Base-by-base conservation (phyloP, 345 rosid species). In the Sisymbrium altissimum region DNA sequence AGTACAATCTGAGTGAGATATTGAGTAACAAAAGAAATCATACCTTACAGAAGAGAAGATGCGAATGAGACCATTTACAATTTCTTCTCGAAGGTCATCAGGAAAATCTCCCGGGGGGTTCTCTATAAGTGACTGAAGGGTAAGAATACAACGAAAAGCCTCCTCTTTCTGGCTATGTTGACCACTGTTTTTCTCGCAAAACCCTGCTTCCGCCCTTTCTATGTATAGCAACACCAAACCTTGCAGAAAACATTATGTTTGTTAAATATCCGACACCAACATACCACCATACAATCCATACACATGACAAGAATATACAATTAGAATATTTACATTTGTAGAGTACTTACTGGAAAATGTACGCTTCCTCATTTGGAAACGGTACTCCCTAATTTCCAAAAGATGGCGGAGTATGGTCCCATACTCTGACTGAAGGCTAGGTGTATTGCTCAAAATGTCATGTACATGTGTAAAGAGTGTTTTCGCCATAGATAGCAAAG, bases 81-180 rank as follows among this genome's bases (percentile, higher is more conserved):
- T 80, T 52, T 82, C 86, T 64, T 84, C 88, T 82, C 91, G 82
- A 27, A 86, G 86, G 71, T 83, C 81, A 76, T 81, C 87, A 3
- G 90, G 83, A 67, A 88, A 84, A 85, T 89, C 96, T 78, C 97
- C 97, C 8, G 97, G 93, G 73, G 97, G 89, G 66, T 87, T 89
- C 79, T 89, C 97, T 38, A 89, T 70, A 73, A 91, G 93, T 21
- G 92, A 89, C n/a, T 88, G 92, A 59, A 94, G 87, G 9, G 89
- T 85, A 45, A 85, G 69, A 39, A 89, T 82, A 77, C 76, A 57
- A 46, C 96, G 96, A 71, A 86, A 90, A 25, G 81, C 86, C 62
- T 93, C 97, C 81, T 91, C 98, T 58, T 84, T 93, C 71, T 80
- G 83, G 85, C 70, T 77, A 80, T 77, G 77, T 38, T 83, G 89